Percentiles rank a stretch among this genome's conserved stretches.
Evolutionary conservation across 225 moss, liverwort and hornwort genomes (phyloP).

Genomic region (Antitrichia curtipendula): DNA sequence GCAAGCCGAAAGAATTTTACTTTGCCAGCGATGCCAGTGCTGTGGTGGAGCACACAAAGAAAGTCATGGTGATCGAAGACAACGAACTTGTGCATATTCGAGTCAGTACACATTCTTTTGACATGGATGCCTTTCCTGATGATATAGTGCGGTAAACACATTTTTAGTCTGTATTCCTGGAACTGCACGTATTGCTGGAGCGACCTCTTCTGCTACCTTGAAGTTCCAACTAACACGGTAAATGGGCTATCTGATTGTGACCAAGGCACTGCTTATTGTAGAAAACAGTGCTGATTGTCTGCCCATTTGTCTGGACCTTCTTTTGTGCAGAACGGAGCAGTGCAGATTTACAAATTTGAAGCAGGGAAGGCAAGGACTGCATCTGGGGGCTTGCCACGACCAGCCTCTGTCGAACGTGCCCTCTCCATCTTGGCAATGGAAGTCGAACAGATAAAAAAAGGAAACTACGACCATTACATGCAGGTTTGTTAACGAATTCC

Average conservation of each 20-base stretch:
- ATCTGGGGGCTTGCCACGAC: slow-evolving; percentile 58
- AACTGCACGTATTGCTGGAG: neutral
- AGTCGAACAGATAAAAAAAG: slow-evolving; percentile 98
- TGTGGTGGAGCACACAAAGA: slow-evolving; percentile 97
- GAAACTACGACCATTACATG: slow-evolving; percentile 89
- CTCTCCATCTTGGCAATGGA: slow-evolving; percentile 96
- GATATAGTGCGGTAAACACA: neutral
- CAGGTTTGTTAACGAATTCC: slow-evolving; percentile 22
- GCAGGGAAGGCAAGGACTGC: slow-evolving; percentile 40
- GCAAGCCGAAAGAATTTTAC: slow-evolving; percentile 75
- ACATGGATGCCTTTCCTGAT: neutral
- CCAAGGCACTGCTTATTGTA: neutral
- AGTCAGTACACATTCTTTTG: slow-evolving; percentile 23
- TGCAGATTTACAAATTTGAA: slow-evolving; percentile 87
- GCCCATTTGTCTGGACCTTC: neutral
- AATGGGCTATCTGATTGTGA: neutral
- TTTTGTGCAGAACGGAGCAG: slow-evolving; percentile 56
- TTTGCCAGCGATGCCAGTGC: slow-evolving; percentile 98
- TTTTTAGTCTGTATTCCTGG: neutral
- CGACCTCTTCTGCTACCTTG: neutral
- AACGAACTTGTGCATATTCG: slow-evolving; percentile 87
- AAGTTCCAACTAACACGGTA: neutral
- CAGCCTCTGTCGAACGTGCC: slow-evolving; percentile 82
- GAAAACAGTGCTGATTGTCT: neutral
- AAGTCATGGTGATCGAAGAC: slow-evolving; percentile 95